These are phyloP conservation scores for Violaceomyces palustris DNA, from an alignment of 1,284 basidiomycete species.

Conservation along the genomic window DNA sequence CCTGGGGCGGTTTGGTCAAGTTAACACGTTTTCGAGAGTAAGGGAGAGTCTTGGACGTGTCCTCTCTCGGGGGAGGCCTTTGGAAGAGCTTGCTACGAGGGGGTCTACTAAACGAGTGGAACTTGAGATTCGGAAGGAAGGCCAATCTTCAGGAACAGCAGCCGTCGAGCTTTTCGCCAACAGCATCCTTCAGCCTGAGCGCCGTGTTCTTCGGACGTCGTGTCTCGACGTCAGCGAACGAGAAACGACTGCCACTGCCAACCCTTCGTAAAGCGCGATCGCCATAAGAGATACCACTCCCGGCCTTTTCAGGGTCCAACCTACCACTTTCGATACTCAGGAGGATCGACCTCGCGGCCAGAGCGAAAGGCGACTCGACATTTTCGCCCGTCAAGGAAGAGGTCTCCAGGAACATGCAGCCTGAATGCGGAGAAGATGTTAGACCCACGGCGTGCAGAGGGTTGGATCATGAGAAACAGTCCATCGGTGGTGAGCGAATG, in stretches of 20 bases:
- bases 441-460: too few species aligned
- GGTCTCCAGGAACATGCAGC: conserved; percentile 71
- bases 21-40: too few species aligned
- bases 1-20: too few species aligned
- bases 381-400: conserved; percentile 90
- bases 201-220: conserved; percentile 5
- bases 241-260: conserved; percentile 28
- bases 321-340: conserved; percentile 86
- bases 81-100: too few species aligned
- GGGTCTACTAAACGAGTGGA: too few species aligned
- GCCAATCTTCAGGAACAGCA: conserved; percentile 25
- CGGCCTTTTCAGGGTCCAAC: conserved; percentile 85
- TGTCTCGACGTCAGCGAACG: conserved; percentile 33
- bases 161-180: conserved; percentile 21
- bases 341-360: conserved; percentile 82
- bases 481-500: neutral
- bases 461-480: too few species aligned
- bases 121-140: too few species aligned
- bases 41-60: too few species aligned
- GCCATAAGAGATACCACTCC: conserved; percentile 91
- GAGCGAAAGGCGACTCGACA: conserved; percentile 84
- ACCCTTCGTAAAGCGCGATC: conserved; percentile 66
- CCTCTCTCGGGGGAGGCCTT: too few species aligned
- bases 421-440: conserved; percentile 57
- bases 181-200: conserved; percentile 22